Base-by-base conservation (phyloP, 768 basidiomycete species). In the Butyriboletus loyo region DNA sequence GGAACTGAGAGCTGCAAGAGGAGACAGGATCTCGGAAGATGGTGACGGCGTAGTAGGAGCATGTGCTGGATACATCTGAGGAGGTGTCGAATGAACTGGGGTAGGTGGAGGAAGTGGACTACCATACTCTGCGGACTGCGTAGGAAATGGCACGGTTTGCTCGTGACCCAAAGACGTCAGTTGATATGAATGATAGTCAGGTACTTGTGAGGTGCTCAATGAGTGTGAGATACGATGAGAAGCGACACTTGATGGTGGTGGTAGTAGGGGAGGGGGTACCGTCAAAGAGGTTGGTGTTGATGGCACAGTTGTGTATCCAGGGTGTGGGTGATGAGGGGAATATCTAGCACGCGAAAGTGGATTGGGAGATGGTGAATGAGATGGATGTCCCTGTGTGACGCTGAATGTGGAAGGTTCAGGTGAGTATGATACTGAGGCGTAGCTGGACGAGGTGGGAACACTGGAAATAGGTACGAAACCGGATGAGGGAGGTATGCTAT, bases 401-500 rank as follows among this genome's bases (percentile, higher is more conserved):
- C 44, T 45, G 50, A 69, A 73, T 35, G 58, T 53, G 11, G 67
- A 63, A 28, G 62, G 61, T 28, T 68, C 68, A 9, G 72, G 60
- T 17, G 70, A 63, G 55, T 76, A 74, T 11, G 72, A 53, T 46
- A 72, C 50, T 19, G 70, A 51, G 14, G 59, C 59, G 57, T 76
- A 78, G 44, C 70, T 66, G 7, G 76, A 67, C 13, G 75, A 61
- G 35, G 68, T 50, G n/a, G 71, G 61, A 48, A 49, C 13, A 30
- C 28, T 75, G 25, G 76, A 64, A 40, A 86, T 62, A 35, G 87
- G 83, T 48, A 81, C 71, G 60, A 89, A 91, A 13, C 88, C 87
- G 11, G 87, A 86, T 7, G 82, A 70, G 1, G 79, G 62, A 19
- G 87, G 86, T 53, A 87, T 72, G 58, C 84, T 89, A 58, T 86